phyloP scores from a whole-genome alignment of 805 yeast species.

The Middelhovenomyces tepae region DNA sequence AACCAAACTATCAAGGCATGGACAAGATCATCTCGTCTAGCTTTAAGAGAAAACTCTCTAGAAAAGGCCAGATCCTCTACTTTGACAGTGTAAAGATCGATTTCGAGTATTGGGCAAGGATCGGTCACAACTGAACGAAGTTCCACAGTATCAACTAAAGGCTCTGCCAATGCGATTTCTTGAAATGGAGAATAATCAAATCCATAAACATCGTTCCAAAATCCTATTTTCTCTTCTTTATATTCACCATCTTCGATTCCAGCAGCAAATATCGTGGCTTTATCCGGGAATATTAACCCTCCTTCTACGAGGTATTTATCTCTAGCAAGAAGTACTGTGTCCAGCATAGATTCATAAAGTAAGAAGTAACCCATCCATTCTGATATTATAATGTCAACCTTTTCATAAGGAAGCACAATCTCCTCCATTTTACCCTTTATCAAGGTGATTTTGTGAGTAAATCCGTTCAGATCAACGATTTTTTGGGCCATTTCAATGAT shows the following conservation, averaged over 20 bases:
- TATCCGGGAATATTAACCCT: slow-evolving; percentile 92
- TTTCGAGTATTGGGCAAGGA: slow-evolving; percentile 58
- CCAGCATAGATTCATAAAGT: slow-evolving; percentile 94
- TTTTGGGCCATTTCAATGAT: slow-evolving; percentile 94
- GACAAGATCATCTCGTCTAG: slow-evolving; percentile 68
- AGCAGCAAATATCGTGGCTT: slow-evolving; percentile 81
- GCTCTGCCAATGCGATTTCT: slow-evolving; percentile 81
- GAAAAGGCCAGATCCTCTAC: slow-evolving; percentile 74
- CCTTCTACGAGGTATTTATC: slow-evolving; percentile 72
- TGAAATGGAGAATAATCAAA: slow-evolving; percentile 91
- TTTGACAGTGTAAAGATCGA: slow-evolving; percentile 84
- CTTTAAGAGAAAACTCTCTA: slow-evolving; percentile 58
- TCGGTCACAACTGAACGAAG: slow-evolving; percentile 67
- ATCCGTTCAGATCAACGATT: slow-evolving; percentile 76
- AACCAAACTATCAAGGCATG: slow-evolving; percentile 94
- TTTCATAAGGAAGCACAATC: slow-evolving; percentile 67
- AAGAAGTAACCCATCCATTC: slow-evolving; percentile 99
- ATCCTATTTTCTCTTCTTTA: slow-evolving; percentile 82
- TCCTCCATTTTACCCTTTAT: slow-evolving; percentile 93
- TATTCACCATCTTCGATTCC: slow-evolving; percentile 90
- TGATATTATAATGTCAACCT: slow-evolving; percentile 89
- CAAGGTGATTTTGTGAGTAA: slow-evolving; percentile 75
- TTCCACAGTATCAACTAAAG: slow-evolving; percentile 92
- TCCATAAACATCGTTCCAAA: slow-evolving; percentile 96
- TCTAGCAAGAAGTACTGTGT: slow-evolving; percentile 89